Base-by-base conservation (phyloP, 2,329 filamentous ascomycete species). In the Escovopsis sp. region DNA sequence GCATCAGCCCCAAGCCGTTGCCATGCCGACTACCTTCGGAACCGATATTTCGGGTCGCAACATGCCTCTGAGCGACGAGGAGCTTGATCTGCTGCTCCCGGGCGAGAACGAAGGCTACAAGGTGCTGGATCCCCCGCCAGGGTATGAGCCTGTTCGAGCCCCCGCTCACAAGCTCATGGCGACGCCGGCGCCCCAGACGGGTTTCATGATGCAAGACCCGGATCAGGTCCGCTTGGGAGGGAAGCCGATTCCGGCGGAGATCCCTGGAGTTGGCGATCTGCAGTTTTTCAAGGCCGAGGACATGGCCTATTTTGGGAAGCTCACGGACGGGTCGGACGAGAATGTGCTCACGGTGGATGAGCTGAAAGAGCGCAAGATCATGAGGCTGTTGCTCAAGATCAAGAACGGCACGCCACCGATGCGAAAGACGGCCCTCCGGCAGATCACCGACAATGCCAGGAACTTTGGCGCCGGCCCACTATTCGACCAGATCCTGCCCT, bases 221-320 rank as follows among this genome's bases (percentile, higher is more conserved):
- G 86, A 92, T 46, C 86, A 82, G 52, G 76, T 77, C 40, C 74
- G 85, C 43, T 66, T 82, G 34, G 74, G 88, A 51, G 85, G 86
- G 45, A 93, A 92, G 60, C 84, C 92, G 46, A 74, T 96, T 49
- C 85, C 88, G 8, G 93, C 85, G 4, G 88, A 96, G 52, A 94
- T 98, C 27, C 87, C 90, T 4, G 90, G 90, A 27, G 86, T 98
- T 34, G 87, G 87, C 27, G 90, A 98, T 55, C 63, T 98, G 35
- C 87, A 94, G 46, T 98, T 96, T 56, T 94, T 98, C 70, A 98
- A 98, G 62, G 76, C 86, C 2, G 90, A 98, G 56, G 90, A 98
- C 57, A 94, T 96, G 86, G 79, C 84, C 27, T 98, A 98, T 61
- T 98, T 98, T 51, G 87, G 88, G 39, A 96, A 98, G 64, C 72